Base-by-base conservation (phyloP, 805 yeast species). In the Isabelozyma rhagii region DNA sequence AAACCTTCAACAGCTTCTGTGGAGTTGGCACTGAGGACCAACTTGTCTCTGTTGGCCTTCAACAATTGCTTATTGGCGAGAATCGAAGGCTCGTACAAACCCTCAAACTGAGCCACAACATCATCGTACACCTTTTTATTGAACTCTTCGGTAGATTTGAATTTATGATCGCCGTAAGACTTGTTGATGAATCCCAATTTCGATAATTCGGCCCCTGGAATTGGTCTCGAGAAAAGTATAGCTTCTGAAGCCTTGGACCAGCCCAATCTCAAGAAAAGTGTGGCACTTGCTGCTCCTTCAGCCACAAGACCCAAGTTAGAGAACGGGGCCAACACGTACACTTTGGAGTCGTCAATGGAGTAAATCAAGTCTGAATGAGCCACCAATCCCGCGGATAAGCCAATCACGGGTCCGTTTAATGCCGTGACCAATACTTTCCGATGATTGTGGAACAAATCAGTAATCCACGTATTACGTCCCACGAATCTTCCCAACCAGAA, bases 331-430 rank as follows among this genome's bases (percentile, higher is more conserved):
- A 84, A 78, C 53, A 89, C 61, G 60, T 68, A 83, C 51, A 83
- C 79, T 45, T 80, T 77, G 39, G 77, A 71, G 43, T 76, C 79
- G 58, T 84, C 81, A 55, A 77, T 79, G 11, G 85, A 84, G 61
- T 88, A 89, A 8, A 90, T 75, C 51, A 90, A 74, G 67, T 90
- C 97, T 66, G 87, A 82, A 47, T 87, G 69, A n/a, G 85, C 80
- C 10, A 89, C 84, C 47, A 90, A 65, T 0, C 91, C 90, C 2
- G 92, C 82, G 31, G 84, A 73, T 51, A 90, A 75, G 0, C 97
- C 97, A 51, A 90, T 79, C 5, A 83, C 96, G 0, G 97, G 96
- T 0, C 97, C 97, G 62, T 90, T 90, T 50, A 90, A 73, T 3
- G 90, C 92, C 42, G 82, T 81, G 27, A 83, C 83, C 38, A 90